A percentile compares a stretch with the other conserved stretches of the same genome.
Evolutionary conservation across 1,139 yeast genomes (phyloP).

Genomic region (Taphrina communis): DNA sequence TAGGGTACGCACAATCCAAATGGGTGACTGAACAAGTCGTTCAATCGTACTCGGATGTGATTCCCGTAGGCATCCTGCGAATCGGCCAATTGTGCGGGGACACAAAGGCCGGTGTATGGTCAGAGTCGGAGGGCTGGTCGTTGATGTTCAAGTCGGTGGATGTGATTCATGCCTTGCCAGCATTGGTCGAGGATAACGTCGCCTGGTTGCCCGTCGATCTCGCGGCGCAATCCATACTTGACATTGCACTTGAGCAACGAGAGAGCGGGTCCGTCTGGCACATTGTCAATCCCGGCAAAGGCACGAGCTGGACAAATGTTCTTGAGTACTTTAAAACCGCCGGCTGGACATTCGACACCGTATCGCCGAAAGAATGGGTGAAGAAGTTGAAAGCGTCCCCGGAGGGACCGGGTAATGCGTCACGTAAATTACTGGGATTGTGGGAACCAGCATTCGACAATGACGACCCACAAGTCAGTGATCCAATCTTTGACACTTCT

Average conservation of each 20-base stretch:
- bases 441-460: conserved; percentile 19
- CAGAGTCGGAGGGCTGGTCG: conserved; percentile 44
- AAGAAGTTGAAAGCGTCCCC: conserved; percentile 5
- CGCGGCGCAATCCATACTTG: conserved; percentile 42
- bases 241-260: conserved; percentile 19
- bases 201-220: conserved; percentile 45
- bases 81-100: conserved; percentile 45
- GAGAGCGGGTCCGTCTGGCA: conserved; percentile 24
- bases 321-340: background rate
- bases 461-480: background rate
- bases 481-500: conserved; percentile 19
- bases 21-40: conserved; percentile 43
- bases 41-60: conserved; percentile 12
- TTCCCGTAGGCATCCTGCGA: conserved; percentile 41
- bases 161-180: conserved; percentile 43
- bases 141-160: conserved; percentile 44
- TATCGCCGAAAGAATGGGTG: conserved; percentile 21
- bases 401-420: conserved; percentile 7
- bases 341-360: conserved; percentile 15
- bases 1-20: conserved; percentile 45
- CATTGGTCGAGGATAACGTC: conserved; percentile 41
- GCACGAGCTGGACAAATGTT: conserved; percentile 12
- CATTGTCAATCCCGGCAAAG: conserved; percentile 12
- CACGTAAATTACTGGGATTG: conserved; percentile 20
- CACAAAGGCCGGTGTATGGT: conserved; percentile 43